Conservation (phyloP, 805 yeast species). For the Ogataea ganodermae region DNA sequence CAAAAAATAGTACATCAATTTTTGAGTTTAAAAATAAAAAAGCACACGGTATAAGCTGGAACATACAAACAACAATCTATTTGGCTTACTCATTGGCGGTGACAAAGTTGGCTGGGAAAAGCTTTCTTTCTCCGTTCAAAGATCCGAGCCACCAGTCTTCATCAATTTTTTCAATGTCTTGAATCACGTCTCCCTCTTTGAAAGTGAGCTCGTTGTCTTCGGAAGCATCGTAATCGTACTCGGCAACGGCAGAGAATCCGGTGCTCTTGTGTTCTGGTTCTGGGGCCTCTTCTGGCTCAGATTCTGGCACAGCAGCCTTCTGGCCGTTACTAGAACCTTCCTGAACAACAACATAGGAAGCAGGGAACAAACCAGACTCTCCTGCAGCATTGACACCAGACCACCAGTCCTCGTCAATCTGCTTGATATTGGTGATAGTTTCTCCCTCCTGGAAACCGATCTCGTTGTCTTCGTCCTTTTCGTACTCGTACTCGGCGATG, state of each 20-base stretch:
- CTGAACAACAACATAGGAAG: constrained; percentile 48
- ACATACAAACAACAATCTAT: neutral
- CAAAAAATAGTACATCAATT: neutral
- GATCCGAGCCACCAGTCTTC: constrained; percentile 98
- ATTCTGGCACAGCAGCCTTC: constrained; percentile 17
- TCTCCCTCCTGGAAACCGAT: constrained; percentile 70
- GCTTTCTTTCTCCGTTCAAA: constrained; percentile 72
- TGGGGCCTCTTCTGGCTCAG: constrained; percentile 17
- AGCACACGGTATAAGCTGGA: neutral
- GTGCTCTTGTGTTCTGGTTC: constrained; percentile 23
- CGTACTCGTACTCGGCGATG: constrained; percentile 78
- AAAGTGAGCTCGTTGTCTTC: constrained; percentile 92
- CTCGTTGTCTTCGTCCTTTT: constrained; percentile 76
- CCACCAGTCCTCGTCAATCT: constrained; percentile 79
- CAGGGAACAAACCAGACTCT: constrained; percentile 58
- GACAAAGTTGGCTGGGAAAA: constrained; percentile 93
- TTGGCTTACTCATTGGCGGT: constrained; percentile 23
- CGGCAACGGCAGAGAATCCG: constrained; percentile 59
- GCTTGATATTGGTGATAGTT: constrained; percentile 60
- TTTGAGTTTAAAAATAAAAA: neutral
- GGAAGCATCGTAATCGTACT: constrained; percentile 81
- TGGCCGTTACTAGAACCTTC: constrained; percentile 23
- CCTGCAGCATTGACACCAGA: constrained; percentile 39
- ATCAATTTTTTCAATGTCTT: constrained; percentile 83
- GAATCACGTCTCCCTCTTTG: constrained; percentile 77